A percentile compares a stretch with the other conserved stretches of the same genome.
Conservation (phyloP, 208 protist genomes). For the Leishmania tarentolae region DNA sequence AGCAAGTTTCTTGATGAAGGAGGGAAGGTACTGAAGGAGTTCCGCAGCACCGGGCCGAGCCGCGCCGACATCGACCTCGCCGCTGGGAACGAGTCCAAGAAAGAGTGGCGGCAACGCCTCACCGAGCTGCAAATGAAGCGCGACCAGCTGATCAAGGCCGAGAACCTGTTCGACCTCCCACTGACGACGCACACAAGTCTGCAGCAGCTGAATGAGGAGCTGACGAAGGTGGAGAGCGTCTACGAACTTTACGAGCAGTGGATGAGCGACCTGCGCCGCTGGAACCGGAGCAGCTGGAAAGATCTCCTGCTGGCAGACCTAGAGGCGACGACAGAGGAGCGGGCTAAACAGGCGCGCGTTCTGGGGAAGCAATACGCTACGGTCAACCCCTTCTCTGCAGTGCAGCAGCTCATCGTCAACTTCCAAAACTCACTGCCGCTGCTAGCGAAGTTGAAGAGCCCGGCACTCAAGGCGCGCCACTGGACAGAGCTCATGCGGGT, state of each 20-base stretch:
- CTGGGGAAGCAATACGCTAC: conserved; percentile 87
- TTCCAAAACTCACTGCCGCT: conserved; percentile 97
- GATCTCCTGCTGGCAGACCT: conserved; percentile 96
- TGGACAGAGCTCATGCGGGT: conserved; percentile 97
- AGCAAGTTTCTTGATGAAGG: conserved; percentile 69
- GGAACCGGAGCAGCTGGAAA: conserved; percentile 97
- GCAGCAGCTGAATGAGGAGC: conserved; percentile 89
- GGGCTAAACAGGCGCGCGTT: conserved; percentile 81
- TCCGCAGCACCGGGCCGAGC: conserved; percentile 85
- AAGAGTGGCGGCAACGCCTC: conserved; percentile 85
- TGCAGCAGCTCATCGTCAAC: conserved; percentile 94
- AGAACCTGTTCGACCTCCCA: conserved; percentile 97
- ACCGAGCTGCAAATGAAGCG: conserved; percentile 71
- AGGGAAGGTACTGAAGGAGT: conserved; percentile 66
- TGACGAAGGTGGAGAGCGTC: conserved; percentile 90
- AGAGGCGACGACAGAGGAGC: conserved; percentile 93
- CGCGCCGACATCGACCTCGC: conserved; percentile 87
- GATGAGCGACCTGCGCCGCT: conserved; percentile 89
- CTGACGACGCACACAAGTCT: conserved; percentile 94
- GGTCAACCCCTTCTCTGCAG: conserved; percentile 83
- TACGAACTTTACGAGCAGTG: conserved; percentile 96
- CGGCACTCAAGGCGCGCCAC: conserved; percentile 97
- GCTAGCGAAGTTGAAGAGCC: conserved; percentile 96
- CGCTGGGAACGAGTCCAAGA: conserved; percentile 89
- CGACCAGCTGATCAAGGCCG: conserved; percentile 93